phyloP scores from a whole-genome alignment of 495 filamentous ascomycete genomes.

The Neurospora sp. region DNA sequence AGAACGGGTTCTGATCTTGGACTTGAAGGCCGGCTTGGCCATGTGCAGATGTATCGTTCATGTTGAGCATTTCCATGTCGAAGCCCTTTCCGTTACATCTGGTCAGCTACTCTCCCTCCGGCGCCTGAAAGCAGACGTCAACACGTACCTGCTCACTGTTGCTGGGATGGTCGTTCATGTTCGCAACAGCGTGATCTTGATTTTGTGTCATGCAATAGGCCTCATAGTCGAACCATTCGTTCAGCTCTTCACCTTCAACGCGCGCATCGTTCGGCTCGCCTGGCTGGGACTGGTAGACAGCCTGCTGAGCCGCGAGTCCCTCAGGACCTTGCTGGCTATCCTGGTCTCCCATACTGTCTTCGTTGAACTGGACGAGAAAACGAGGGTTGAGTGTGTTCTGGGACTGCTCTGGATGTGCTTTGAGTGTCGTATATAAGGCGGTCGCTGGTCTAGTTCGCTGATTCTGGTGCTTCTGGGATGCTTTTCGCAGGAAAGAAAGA shows the following conservation, averaged over 20 bases:
- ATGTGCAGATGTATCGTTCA: background rate
- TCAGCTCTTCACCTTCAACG: background rate
- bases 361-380: background rate
- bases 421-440: background rate
- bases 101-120: background rate
- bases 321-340: background rate
- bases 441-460: background rate
- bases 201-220: background rate
- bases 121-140: background rate
- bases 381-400: background rate
- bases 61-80: background rate
- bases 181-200: background rate
- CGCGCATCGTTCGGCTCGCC: background rate
- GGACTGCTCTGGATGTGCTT: background rate
- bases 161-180: background rate
- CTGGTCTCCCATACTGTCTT: background rate
- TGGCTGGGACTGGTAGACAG: background rate
- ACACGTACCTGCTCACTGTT: background rate
- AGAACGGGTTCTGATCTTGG: background rate
- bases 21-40: background rate
- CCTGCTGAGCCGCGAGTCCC: background rate
- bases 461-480: background rate
- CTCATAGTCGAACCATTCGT: background rate
- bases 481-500: background rate
- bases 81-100: background rate